Evolutionary conservation across 768 basidiomycete genomes (phyloP).

Genomic region (Termitomyces titanicus): DNA sequence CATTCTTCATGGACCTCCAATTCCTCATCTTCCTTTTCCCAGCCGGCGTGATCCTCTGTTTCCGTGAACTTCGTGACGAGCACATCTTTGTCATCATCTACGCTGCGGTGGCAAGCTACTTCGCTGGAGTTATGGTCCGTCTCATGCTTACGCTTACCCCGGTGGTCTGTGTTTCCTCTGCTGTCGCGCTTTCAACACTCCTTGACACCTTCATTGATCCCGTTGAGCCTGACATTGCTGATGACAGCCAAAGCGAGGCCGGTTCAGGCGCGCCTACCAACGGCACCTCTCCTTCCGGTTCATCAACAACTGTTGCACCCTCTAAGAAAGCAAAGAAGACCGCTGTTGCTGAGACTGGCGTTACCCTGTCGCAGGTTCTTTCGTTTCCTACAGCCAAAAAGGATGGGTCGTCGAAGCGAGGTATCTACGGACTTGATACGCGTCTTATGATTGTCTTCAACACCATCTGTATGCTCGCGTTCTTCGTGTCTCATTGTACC

Average conservation of each 20-base stretch:
- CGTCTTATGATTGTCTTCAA: conserved; percentile 75
- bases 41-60: conserved; percentile 91
- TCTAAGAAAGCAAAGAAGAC: conserved; percentile 63
- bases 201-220: conserved; percentile 92
- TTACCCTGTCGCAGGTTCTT: conserved; percentile 37
- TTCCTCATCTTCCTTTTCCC: conserved; percentile 98
- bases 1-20: conserved; percentile 99
- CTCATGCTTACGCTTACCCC: conserved; percentile 97
- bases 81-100: conserved; percentile 99
- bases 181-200: conserved; percentile 84
- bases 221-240: conserved; percentile 49
- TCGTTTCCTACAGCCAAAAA: conserved; percentile 32
- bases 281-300: conserved; percentile 16
- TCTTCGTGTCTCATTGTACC: conserved; percentile 96
- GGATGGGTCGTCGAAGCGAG: conserved; percentile 38
- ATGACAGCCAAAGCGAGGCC: conserved; percentile 26
- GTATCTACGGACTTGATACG: conserved; percentile 84
- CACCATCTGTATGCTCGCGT: conserved; percentile 70
- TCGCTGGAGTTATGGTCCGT: conserved; percentile 99
- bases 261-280: neutral
- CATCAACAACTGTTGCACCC: conserved; percentile 28
- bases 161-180: conserved; percentile 91
- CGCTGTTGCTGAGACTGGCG: conserved; percentile 26
- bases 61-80: conserved; percentile 92
- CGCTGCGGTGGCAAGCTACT: conserved; percentile 93